phyloP scores from a whole-genome alignment of 371 early-diverging fungal genomes.

The Zancudomyces culisetae region DNA sequence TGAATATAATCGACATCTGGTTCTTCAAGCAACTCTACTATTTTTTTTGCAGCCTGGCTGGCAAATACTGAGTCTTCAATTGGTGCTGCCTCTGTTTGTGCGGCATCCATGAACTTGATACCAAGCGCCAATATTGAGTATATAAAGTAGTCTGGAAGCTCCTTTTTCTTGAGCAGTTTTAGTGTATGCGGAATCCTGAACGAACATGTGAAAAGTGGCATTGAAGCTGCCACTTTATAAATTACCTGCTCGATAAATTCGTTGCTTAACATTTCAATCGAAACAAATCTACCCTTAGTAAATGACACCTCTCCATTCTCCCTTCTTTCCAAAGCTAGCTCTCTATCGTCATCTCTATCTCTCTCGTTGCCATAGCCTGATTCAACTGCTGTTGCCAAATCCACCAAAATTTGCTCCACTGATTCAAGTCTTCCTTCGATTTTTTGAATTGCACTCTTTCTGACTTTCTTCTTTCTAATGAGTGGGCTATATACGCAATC shows the following conservation, averaged over 20 bases:
- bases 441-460: slow-evolving; percentile 24
- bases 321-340: not conserved
- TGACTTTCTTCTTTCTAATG: slow-evolving; percentile 25
- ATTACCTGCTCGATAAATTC: slow-evolving; percentile 3
- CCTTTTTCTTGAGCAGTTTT: slow-evolving; percentile 1
- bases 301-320: not conserved
- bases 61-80: slow-evolving; percentile 2
- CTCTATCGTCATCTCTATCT: not conserved
- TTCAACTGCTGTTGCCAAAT: slow-evolving; percentile 19
- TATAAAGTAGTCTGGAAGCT: slow-evolving; percentile 2
- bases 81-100: not conserved
- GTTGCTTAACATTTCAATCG: slow-evolving; percentile 1
- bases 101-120: not conserved
- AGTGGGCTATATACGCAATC: slow-evolving; percentile 24
- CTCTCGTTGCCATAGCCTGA: not conserved
- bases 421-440: slow-evolving; percentile 23
- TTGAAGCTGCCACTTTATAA: not conserved
- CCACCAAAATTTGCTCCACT: slow-evolving; percentile 21
- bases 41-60: not conserved
- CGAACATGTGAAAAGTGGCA: slow-evolving; percentile 1
- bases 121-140: slow-evolving; percentile 3
- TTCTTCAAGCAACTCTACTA: slow-evolving; percentile 3
- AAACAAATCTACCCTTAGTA: not conserved
- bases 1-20: slow-evolving; percentile 1
- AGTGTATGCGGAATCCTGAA: slow-evolving; percentile 1